phyloP scores from a whole-genome alignment of 176 grass and related monocot genomes.

The Sorghum bicolor region Sorghum_bicolor_NCBIv3 NC_012870.2:9062501-9063000 shows the following conservation, averaged over 20 bases:
- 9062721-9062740: slow-evolving; percentile 79
- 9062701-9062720: slow-evolving; percentile 30
- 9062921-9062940: slow-evolving; percentile 38
- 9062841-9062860: slow-evolving; percentile 50
- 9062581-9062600: slow-evolving; percentile 71
- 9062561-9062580: slow-evolving; percentile 78
- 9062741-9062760: slow-evolving; percentile 55
- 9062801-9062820: slow-evolving; percentile 54
- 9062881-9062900: slow-evolving; percentile 65
- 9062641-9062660: slow-evolving; percentile 76
- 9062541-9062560: slow-evolving; percentile 75
- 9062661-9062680: slow-evolving; percentile 88
- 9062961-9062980: slow-evolving; percentile 51
- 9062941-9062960: slow-evolving; percentile 66
- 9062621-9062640: slow-evolving; percentile 75
- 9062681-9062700: slow-evolving; percentile 70
- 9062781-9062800: slow-evolving; percentile 60
- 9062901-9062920: slow-evolving; percentile 69
- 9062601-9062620: slow-evolving; percentile 73
- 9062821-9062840: slow-evolving; percentile 65
- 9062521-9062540: slow-evolving; percentile 70
- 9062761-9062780: slow-evolving; percentile 81
- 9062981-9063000: slow-evolving; percentile 77
- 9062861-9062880: slow-evolving; percentile 52
- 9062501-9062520: slow-evolving; percentile 75